Conservation (phyloP, 2,329 filamentous ascomycete genomes). For the Beauveria varroae region DNA sequence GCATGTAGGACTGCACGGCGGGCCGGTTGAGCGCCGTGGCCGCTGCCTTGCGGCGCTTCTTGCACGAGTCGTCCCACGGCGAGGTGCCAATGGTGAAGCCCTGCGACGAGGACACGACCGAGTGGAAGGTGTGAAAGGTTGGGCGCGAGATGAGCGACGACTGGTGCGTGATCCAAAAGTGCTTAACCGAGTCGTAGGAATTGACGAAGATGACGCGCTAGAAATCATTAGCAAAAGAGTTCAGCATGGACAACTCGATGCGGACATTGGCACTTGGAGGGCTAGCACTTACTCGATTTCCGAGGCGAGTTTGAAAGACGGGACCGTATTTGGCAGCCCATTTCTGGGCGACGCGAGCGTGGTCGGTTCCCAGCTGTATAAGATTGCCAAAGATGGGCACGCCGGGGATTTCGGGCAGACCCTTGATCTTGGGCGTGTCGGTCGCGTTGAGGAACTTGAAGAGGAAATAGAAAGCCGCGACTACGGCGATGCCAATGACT, state of each 20-base stretch:
- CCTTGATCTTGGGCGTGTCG: slow-evolving; percentile 53
- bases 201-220: slow-evolving; percentile 70
- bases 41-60: slow-evolving; percentile 67
- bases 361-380: slow-evolving; percentile 49
- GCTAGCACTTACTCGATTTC: slow-evolving; percentile 47
- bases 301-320: slow-evolving; percentile 60
- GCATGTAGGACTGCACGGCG: slow-evolving; percentile 71
- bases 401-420: slow-evolving; percentile 53
- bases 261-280: too few relatives aligned
- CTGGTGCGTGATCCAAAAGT: slow-evolving; percentile 73
- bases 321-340: slow-evolving; percentile 56
- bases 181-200: slow-evolving; percentile 64
- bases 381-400: slow-evolving; percentile 57
- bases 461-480: slow-evolving; percentile 17
- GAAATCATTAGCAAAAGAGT: not conserved
- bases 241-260: not conserved
- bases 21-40: slow-evolving; percentile 72
- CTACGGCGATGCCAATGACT: slow-evolving; percentile 9
- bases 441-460: slow-evolving; percentile 35
- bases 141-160: slow-evolving; percentile 71
- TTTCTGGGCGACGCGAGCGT: slow-evolving; percentile 45
- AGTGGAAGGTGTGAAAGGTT: slow-evolving; percentile 74
- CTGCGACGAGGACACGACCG: slow-evolving; percentile 66
- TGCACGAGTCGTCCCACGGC: slow-evolving; percentile 77
- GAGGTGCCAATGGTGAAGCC: slow-evolving; percentile 79